phyloP scores from a whole-genome alignment of 2,329 filamentous ascomycete genomes.

The Fusarium nelsonii region DNA sequence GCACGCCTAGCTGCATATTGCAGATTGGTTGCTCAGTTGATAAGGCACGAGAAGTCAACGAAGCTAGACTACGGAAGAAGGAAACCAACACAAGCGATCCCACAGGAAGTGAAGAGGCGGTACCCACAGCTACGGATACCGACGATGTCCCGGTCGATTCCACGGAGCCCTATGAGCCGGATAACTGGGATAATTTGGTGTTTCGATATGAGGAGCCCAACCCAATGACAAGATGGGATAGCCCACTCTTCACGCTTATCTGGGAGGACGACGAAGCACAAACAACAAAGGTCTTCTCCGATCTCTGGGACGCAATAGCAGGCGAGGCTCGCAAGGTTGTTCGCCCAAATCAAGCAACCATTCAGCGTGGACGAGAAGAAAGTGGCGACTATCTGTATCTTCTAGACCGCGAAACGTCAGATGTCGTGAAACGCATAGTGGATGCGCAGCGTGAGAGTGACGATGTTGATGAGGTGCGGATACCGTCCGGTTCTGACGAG shows the following conservation, averaged over 20 bases:
- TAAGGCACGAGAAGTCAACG: constrained; percentile 70
- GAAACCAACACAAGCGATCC: constrained; percentile 12
- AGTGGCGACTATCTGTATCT: constrained; percentile 82
- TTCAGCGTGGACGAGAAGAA: constrained; percentile 72
- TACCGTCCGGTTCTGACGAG: constrained; percentile 58
- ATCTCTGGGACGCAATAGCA: constrained; percentile 80
- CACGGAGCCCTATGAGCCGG: constrained; percentile 63
- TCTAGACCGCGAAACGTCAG: constrained; percentile 82
- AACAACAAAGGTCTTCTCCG: constrained; percentile 66
- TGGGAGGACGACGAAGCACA: constrained; percentile 79
- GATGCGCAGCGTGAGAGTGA: constrained; percentile 77
- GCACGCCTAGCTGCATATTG: constrained; percentile 81
- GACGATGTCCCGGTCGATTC: constrained; percentile 8
- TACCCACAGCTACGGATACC: not conserved
- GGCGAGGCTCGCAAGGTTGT: constrained; percentile 73
- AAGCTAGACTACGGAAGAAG: constrained; percentile 61
- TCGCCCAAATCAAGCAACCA: constrained; percentile 80
- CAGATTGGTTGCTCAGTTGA: constrained; percentile 70
- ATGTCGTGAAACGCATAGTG: constrained; percentile 77
- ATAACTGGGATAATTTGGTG: constrained; percentile 81
- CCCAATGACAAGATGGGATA: constrained; percentile 86
- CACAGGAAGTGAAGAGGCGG: not conserved
- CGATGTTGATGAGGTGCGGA: constrained; percentile 67
- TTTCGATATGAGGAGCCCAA: constrained; percentile 90
- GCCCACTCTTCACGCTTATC: constrained; percentile 81